phyloP scores from a whole-genome alignment of 2,329 filamentous ascomycete species.

The Fusarium tricinctum region DNA sequence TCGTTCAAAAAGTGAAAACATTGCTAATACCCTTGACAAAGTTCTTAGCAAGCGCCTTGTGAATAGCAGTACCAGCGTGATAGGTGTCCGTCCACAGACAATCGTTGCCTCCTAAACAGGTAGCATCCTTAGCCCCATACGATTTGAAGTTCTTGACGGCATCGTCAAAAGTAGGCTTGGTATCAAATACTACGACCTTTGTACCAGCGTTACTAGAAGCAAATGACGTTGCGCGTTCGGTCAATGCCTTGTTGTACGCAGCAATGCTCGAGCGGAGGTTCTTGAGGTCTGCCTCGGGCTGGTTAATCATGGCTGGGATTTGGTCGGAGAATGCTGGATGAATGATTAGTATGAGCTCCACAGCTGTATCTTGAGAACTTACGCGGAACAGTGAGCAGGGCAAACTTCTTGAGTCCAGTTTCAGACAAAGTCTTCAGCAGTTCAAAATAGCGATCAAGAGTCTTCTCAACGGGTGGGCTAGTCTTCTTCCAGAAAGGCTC shows the following conservation, averaged over 20 bases:
- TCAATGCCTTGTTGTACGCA: constrained; percentile 19
- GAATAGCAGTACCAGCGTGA: constrained; percentile 24
- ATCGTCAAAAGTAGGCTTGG: constrained; percentile 15
- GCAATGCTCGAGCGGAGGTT: constrained; percentile 17
- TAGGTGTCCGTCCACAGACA: constrained; percentile 34
- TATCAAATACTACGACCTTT: constrained; percentile 14
- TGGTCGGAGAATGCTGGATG: constrained; percentile 18
- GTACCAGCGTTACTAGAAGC: neutral
- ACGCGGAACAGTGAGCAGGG: constrained; percentile 26
- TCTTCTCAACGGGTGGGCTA: constrained; percentile 12
- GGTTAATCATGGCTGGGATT: constrained; percentile 19
- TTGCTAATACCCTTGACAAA: constrained; percentile 7
- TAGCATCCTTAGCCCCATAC: constrained; percentile 27
- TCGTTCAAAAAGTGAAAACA: constrained; percentile 1
- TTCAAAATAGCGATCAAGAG: constrained; percentile 24
- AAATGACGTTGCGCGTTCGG: constrained; percentile 7
- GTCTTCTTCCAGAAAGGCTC: constrained; percentile 35
- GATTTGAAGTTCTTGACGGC: constrained; percentile 8
- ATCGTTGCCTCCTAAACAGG: constrained; percentile 18
- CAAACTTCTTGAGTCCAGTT: constrained; percentile 29
- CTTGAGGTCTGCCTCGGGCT: constrained; percentile 14
- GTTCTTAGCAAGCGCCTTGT: constrained; percentile 26
- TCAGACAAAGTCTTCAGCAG: constrained; percentile 17
- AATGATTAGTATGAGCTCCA: neutral
- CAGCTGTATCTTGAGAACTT: neutral